A percentile compares a stretch with the other conserved stretches of the same genome.
Conservation (phyloP, 768 basidiomycete genomes). For the Termitomyces heimii region DNA sequence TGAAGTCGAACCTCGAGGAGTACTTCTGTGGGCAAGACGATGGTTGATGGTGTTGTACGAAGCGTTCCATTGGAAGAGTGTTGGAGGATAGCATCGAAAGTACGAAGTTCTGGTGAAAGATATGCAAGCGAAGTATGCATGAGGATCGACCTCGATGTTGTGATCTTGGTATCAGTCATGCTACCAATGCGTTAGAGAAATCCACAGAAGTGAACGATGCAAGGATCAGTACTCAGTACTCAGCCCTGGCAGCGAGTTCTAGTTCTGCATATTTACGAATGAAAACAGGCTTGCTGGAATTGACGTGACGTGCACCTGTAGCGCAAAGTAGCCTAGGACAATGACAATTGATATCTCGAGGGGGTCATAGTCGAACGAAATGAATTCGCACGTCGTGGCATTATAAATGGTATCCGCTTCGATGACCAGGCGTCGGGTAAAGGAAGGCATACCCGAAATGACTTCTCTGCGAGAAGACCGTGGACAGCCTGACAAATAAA, state of each 20-base stretch:
- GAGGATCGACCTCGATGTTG: slow-evolving; percentile 36
- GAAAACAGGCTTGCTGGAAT: slow-evolving; percentile 15
- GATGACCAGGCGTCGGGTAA: slow-evolving; percentile 20
- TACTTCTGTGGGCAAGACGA: slow-evolving; percentile 43
- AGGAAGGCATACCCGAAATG: slow-evolving; percentile 21
- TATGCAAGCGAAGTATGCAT: slow-evolving; percentile 48
- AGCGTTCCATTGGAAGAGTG: slow-evolving; percentile 7
- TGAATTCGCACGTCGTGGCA: slow-evolving; percentile 15
- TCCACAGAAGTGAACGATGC: not conserved
- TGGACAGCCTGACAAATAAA: slow-evolving; percentile 3
- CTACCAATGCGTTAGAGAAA: not conserved
- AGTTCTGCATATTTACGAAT: slow-evolving; percentile 9
- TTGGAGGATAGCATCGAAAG: slow-evolving; percentile 33
- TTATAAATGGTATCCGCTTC: slow-evolving; percentile 18
- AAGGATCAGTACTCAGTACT: slow-evolving; percentile 6
- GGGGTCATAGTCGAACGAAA: slow-evolving; percentile 11
- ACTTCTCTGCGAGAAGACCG: slow-evolving; percentile 9
- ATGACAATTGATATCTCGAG: not conserved
- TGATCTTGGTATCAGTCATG: slow-evolving; percentile 22
- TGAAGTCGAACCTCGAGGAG: slow-evolving; percentile 44
- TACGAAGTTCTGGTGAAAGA: slow-evolving; percentile 38
- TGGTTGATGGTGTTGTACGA: slow-evolving; percentile 10
- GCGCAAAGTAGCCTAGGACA: slow-evolving; percentile 16
- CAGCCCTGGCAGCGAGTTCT: slow-evolving; percentile 3
- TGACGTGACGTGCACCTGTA: slow-evolving; percentile 35